Evolutionary conservation across 345 rosid genomes (phyloP), one percentile per base, ranked within the genome.

Genomic region (Gossypium stocksii): DNA sequence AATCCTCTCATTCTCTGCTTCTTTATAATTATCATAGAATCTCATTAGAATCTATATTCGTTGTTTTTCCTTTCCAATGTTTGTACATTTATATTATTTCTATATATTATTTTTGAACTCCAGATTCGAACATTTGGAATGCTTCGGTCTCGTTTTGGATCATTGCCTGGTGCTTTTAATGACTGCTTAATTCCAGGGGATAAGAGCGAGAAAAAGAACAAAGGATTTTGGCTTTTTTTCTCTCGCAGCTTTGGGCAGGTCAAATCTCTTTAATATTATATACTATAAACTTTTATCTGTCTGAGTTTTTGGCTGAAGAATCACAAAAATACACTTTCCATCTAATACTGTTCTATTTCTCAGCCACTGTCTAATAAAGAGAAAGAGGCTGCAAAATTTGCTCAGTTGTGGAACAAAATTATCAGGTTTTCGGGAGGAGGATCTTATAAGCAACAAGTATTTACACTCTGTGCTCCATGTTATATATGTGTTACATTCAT

Each of bases 91-190:
- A 51, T 81, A 45, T 41, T 12, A 27, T 58, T 48, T 29, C 51
- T 45, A 19, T 68, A 34, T 76, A 62, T 44, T 77, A 56, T 61
- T 74, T n/a, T 70, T 72, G 64, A 43, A 25, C 76, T 76, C 53
- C 86, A 96, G 99, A 96, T 96, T 83, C 99, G 97, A 75, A 93
- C 99, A 9, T 80, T 96, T 76, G 98, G 97, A 81, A 93, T 96
- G 99, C 94, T 96, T 77, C 83, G 99, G 77, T 96, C 99, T 73
- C 97, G 98, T 76, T 96, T 96, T 63, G 81, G 90, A 60, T 85
- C 98, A 49, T 74, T 96, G 82, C 99, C 99, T 71, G 93, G 81
- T 74, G 99, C 93, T 71, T 96, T 96, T 77, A 91, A 93, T 87
- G 90, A 77, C 65, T 59, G 93, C 73, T 81, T 96, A 70, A 96